A percentile compares a stretch with the other conserved stretches of the same genome.
phyloP scores from a whole-genome alignment of 1,139 yeast genomes.

The Lodderomyces metapsilosis region DNA sequence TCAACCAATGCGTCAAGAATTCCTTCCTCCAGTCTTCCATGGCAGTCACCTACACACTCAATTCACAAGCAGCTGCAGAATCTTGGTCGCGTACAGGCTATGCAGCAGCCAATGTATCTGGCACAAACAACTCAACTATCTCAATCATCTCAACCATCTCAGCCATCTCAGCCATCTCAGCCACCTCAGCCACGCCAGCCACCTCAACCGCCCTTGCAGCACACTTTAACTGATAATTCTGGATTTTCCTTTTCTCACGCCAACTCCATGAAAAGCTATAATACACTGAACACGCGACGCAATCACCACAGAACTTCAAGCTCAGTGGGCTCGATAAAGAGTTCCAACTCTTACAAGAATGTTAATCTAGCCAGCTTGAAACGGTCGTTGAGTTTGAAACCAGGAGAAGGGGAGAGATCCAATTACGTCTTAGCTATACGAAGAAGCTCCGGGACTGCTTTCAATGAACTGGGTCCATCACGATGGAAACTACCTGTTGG shows the following conservation, averaged over 20 bases:
- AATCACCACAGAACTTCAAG: conserved; percentile 25
- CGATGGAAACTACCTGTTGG: conserved; percentile 69
- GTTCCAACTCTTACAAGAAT: conserved; percentile 34
- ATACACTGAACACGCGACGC: conserved; percentile 5
- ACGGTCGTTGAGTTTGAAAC: conserved; percentile 34
- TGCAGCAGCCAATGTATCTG: too few species aligned
- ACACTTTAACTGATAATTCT: conserved; percentile 5
- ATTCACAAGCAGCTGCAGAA: conserved; percentile 1
- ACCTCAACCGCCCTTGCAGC: conserved; percentile 4
- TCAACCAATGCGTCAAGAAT: conserved; percentile 5
- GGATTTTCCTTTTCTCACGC: conserved; percentile 3
- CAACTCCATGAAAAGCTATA: conserved; percentile 2
- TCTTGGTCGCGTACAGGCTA: conserved; percentile 1
- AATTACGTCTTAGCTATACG: conserved; percentile 56
- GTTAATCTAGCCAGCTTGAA: conserved; percentile 41
- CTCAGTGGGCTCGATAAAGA: conserved; percentile 39
- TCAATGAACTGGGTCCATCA: conserved; percentile 53
- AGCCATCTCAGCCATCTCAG: neutral
- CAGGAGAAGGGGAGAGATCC: conserved; percentile 55
- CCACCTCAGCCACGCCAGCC: conserved; percentile 4
- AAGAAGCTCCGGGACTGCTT: conserved; percentile 53
- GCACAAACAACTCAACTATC: too few species aligned
- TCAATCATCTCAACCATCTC: neutral
- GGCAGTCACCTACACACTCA: conserved; percentile 3
- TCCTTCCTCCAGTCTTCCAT: conserved; percentile 2